A percentile compares a stretch with the other conserved stretches of the same genome.
These are phyloP conservation scores for Poteriospumella lacustris DNA, from an alignment of 108 stramenopile species.

Conservation along the genomic window DNA sequence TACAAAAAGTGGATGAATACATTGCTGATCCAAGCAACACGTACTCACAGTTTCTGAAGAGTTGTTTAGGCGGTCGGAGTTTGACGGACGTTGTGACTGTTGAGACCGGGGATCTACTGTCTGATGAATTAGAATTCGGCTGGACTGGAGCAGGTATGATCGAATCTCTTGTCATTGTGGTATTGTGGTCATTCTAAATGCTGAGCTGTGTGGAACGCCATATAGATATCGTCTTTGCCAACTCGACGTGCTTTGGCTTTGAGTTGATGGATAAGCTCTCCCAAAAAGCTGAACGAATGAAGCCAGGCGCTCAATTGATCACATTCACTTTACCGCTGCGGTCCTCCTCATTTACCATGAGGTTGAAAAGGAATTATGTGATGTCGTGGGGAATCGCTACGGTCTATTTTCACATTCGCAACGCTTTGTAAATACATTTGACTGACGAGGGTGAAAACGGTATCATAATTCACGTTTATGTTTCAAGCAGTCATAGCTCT, in stretches of 20 bases:
- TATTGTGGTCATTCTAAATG: background rate
- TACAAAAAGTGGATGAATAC: background rate
- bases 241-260: constrained; percentile 22
- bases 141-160: constrained; percentile 17
- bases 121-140: background rate
- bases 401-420: background rate
- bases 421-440: too few species aligned
- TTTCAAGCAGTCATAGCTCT: too few species aligned
- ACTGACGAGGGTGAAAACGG: too few species aligned
- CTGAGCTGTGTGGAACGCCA: background rate
- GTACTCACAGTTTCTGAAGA: background rate
- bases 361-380: background rate
- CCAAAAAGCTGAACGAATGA: constrained; percentile 6
- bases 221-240: constrained; percentile 29
- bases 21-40: background rate
- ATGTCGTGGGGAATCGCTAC: constrained; percentile 26
- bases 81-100: background rate
- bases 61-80: background rate
- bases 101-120: background rate
- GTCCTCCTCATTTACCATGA: background rate
- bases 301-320: background rate
- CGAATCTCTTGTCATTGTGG: background rate
- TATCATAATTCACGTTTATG: too few species aligned
- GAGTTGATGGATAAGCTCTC: background rate
- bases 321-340: background rate